These are phyloP conservation scores for Geranomyces variabilis DNA, from an alignment of 192 early-diverging fungal species.

Conservation along the genomic window DNA sequence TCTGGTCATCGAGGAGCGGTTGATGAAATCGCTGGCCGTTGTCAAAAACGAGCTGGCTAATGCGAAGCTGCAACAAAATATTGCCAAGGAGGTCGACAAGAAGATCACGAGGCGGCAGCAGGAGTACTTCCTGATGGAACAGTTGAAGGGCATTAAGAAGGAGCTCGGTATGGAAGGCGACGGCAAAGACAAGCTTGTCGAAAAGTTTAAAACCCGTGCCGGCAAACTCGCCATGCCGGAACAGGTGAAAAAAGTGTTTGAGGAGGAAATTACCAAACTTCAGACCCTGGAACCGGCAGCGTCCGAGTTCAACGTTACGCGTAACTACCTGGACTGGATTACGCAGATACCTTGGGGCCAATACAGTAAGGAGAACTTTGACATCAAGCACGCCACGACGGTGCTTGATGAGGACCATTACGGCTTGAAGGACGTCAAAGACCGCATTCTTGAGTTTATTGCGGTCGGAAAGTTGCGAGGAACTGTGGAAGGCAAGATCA, in stretches of 20 bases:
- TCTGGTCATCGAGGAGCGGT: slow-evolving; percentile 83
- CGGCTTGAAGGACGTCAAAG: slow-evolving; percentile 99
- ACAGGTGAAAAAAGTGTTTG: slow-evolving; percentile 92
- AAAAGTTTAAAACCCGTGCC: slow-evolving; percentile 89
- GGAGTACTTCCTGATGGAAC: slow-evolving; percentile 99
- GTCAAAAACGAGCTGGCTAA: slow-evolving; percentile 98
- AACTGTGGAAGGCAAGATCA: slow-evolving; percentile 97
- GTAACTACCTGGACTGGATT: slow-evolving; percentile 99
- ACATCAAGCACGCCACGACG: slow-evolving; percentile 78
- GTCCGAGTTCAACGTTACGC: slow-evolving; percentile 97
- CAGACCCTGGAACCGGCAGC: slow-evolving; percentile 92
- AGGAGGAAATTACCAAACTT: slow-evolving; percentile 94
- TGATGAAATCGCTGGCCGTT: slow-evolving; percentile 90
- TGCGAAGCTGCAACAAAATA: slow-evolving; percentile 96
- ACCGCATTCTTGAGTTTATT: slow-evolving; percentile 98
- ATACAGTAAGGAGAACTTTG: slow-evolving; percentile 88
- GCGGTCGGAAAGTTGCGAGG: slow-evolving; percentile 95
- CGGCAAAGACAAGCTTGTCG: slow-evolving; percentile 97
- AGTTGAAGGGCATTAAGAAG: slow-evolving; percentile 99
- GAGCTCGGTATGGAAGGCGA: slow-evolving; percentile 96
- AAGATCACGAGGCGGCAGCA: slow-evolving; percentile 97
- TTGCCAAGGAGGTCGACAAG: slow-evolving; percentile 95
- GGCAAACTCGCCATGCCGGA: slow-evolving; percentile 86
- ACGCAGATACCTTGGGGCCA: slow-evolving; percentile 97
- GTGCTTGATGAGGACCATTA: slow-evolving; percentile 99